Evolutionary conservation across 73 alveolate genomes (phyloP).

Genomic region (Paraurostyla sp.): DNA sequence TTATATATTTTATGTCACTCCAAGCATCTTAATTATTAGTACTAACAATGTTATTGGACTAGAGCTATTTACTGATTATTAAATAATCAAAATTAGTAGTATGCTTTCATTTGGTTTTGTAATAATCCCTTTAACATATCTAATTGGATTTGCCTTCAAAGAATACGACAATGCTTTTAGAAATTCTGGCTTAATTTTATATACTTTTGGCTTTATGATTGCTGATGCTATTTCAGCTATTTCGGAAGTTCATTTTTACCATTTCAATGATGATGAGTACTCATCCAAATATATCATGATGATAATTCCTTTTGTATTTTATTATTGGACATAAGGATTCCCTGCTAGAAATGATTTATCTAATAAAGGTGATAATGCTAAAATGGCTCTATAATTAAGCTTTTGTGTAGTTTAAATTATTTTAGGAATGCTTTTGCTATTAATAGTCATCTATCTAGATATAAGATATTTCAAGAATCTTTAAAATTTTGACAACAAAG

Average conservation of each 20-base stretch:
- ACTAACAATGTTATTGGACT: not conserved
- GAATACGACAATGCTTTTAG: conserved; percentile 41
- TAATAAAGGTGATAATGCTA: conserved; percentile 1
- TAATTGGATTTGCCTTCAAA: conserved; percentile 47
- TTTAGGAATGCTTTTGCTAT: not conserved
- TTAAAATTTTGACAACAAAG: not conserved
- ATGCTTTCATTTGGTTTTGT: conserved; percentile 47
- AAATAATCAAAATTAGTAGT: conserved; percentile 1
- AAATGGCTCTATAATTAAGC: not conserved
- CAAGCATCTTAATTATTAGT: not conserved
- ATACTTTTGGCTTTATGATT: conserved; percentile 23
- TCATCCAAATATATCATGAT: not conserved
- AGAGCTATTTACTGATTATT: not conserved
- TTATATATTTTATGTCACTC: conserved; percentile 10
- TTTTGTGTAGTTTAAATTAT: not conserved
- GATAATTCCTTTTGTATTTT: conserved; percentile 41
- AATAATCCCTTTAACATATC: conserved; percentile 17
- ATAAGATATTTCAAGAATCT: not conserved
- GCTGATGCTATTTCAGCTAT: conserved; percentile 28
- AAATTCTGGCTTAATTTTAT: conserved; percentile 19
- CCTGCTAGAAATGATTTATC: not conserved
- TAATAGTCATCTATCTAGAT: not conserved
- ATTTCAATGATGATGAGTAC: not conserved
- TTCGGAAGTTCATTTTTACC: not conserved
- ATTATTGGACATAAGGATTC: conserved; percentile 38